A percentile compares a stretch with the other conserved stretches of the same genome.
phyloP scores from a whole-genome alignment of 2,329 filamentous ascomycete genomes.

The Claviceps lovelessii region DNA sequence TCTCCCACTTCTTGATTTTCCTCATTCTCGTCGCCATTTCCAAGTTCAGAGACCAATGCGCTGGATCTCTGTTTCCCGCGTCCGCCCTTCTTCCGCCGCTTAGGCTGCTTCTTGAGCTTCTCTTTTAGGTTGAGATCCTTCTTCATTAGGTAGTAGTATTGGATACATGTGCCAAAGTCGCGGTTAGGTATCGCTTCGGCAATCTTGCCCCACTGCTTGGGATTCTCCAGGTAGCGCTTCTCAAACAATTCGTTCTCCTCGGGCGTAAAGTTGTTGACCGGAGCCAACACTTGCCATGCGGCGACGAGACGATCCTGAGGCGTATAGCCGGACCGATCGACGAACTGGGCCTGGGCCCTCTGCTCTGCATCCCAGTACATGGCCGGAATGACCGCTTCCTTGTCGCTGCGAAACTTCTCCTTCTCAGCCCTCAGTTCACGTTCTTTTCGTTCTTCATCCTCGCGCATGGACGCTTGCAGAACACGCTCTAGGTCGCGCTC shows the following conservation, averaged over 20 bases:
- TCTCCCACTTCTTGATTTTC: constrained; percentile 43
- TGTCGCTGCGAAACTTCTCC: constrained; percentile 59
- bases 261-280: constrained; percentile 58
- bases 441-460: constrained; percentile 56
- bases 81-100: constrained; percentile 40
- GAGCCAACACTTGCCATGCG: constrained; percentile 57
- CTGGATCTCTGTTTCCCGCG: constrained; percentile 46
- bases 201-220: constrained; percentile 72
- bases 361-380: constrained; percentile 52
- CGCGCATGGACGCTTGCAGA: constrained; percentile 55
- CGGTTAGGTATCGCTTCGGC: constrained; percentile 52
- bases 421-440: constrained; percentile 49
- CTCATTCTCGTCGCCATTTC: constrained; percentile 42
- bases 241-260: constrained; percentile 60
- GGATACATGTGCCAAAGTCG: constrained; percentile 66
- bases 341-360: constrained; percentile 42
- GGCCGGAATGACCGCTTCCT: constrained; percentile 59
- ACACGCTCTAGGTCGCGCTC: constrained; percentile 62
- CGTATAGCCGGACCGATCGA: constrained; percentile 51
- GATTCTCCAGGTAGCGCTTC: constrained; percentile 57
- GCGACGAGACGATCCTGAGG: constrained; percentile 52
- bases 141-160: constrained; percentile 74
- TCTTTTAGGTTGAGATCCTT: constrained; percentile 63
- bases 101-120: constrained; percentile 52
- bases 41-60: constrained; percentile 52